Evolutionary conservation across 306 rosid genomes (phyloP).

Genomic region (Lotus japonicus): DNA sequence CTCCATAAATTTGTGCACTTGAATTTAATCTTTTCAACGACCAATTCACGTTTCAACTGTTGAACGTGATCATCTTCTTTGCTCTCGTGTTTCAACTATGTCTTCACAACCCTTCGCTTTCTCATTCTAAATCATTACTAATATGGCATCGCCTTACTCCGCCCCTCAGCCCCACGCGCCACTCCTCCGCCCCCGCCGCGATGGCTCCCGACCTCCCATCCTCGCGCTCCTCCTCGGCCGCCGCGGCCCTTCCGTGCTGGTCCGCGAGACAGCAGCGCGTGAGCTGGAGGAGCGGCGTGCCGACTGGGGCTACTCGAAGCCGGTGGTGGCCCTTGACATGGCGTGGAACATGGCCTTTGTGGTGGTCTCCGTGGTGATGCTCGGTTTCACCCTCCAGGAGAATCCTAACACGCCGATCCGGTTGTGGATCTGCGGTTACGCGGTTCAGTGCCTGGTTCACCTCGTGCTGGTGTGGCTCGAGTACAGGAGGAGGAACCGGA

Average conservation of each 20-base stretch:
- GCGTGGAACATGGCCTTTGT: constrained; percentile 77
- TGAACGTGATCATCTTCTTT: no score
- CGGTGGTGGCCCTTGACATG: constrained; percentile 72
- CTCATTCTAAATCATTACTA: no score
- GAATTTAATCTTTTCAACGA: no score
- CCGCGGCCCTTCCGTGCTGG: constrained; percentile 63
- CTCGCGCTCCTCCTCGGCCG: constrained; percentile 65
- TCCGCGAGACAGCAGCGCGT: constrained; percentile 82
- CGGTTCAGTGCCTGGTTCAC: constrained; percentile 62
- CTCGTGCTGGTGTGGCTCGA: constrained; percentile 65
- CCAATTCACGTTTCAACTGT: no score
- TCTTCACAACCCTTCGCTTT: no score
- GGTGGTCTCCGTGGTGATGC: constrained; percentile 52
- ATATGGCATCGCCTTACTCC: no score
- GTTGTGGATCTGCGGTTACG: constrained; percentile 71
- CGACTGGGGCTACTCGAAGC: constrained; percentile 91
- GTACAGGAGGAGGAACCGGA: constrained; percentile 46
- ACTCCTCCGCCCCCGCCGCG: constrained; percentile 53
- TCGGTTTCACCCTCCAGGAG: constrained; percentile 38
- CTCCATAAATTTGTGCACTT: no score
- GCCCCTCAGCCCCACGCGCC: constrained; percentile 35
- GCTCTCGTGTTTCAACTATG: no score
- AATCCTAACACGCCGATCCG: constrained; percentile 63
- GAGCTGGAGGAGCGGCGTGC: constrained; percentile 75
- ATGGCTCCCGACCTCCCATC: constrained; percentile 32